Percentiles rank a stretch among this genome's conserved stretches.
phyloP scores from a whole-genome alignment of 345 rosid genomes.

The Acer campestre region DNA sequence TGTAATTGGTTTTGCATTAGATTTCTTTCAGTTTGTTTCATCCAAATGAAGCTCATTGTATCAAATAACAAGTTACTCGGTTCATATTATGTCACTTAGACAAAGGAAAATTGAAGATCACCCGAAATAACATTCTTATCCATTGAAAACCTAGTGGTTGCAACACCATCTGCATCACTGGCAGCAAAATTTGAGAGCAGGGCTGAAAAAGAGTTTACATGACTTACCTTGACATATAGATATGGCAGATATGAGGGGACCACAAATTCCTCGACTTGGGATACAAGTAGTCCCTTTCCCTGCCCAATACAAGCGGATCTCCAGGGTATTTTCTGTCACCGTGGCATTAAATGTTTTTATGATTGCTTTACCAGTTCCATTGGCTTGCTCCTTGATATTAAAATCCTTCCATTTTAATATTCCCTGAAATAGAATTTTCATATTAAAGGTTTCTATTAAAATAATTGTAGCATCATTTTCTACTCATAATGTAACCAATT shows the following conservation, averaged over 20 bases:
- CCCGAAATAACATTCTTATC: no score
- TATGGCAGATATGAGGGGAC: constrained; percentile 52
- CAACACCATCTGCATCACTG: background rate
- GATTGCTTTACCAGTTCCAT: constrained; percentile 28
- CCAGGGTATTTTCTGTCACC: constrained; percentile 7
- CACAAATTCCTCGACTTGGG: constrained; percentile 41
- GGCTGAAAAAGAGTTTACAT: background rate
- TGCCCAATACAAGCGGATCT: constrained; percentile 23
- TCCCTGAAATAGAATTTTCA: constrained; percentile 26
- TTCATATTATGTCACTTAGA: background rate
- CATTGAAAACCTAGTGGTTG: no score
- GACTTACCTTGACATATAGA: constrained; percentile 37
- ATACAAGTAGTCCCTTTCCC: constrained; percentile 47
- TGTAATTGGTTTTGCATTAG: background rate
- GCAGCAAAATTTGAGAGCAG: background rate
- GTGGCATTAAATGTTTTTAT: constrained; percentile 12
- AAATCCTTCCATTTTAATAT: constrained; percentile 33
- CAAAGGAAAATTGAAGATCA: no score
- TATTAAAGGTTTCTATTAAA: background rate
- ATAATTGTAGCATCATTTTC: background rate
- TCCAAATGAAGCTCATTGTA: background rate
- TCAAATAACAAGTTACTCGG: background rate
- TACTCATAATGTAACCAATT: background rate
- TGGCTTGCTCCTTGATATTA: constrained; percentile 31
- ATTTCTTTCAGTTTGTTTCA: background rate